These are phyloP conservation scores for Triticum urartu DNA, from an alignment of 176 grass and related monocot genomes.

Conservation along the genomic window DNA sequence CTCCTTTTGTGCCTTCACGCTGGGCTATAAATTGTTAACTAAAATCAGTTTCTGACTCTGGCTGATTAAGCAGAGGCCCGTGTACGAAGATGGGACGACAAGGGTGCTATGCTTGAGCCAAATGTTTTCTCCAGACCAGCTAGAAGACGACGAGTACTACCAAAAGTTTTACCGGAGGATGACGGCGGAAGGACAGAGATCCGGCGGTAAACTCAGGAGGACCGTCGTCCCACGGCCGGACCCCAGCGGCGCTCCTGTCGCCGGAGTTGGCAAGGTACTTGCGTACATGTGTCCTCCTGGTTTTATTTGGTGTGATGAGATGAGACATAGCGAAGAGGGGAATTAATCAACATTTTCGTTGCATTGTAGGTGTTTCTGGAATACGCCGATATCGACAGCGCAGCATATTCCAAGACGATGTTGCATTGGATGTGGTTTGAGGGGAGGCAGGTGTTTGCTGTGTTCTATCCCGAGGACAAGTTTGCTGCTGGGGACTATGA, in stretches of 20 bases:
- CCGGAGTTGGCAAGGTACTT: slow-evolving; percentile 81
- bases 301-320: neutral
- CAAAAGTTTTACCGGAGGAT: neutral
- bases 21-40: neutral
- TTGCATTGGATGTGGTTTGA: slow-evolving; percentile 71
- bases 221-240: slow-evolving; percentile 80
- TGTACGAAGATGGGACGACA: neutral
- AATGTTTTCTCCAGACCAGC: neutral
- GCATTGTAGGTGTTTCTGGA: slow-evolving; percentile 74
- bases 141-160: neutral
- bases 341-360: neutral
- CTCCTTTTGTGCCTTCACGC: neutral
- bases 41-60: neutral
- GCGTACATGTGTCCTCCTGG: slow-evolving; percentile 12
- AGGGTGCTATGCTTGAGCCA: neutral
- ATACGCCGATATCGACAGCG: slow-evolving; percentile 65
- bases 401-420: slow-evolving; percentile 32
- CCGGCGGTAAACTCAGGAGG: slow-evolving; percentile 63
- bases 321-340: neutral
- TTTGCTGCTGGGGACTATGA: slow-evolving; percentile 43
- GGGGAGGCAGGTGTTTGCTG: slow-evolving; percentile 58
- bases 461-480: slow-evolving; percentile 59
- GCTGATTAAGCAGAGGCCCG: neutral
- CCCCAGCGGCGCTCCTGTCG: slow-evolving; percentile 52
- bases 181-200: neutral